Evolutionary conservation across 306 rosid species (phyloP).

Genomic region (Hylodesmum podocarpum): DNA sequence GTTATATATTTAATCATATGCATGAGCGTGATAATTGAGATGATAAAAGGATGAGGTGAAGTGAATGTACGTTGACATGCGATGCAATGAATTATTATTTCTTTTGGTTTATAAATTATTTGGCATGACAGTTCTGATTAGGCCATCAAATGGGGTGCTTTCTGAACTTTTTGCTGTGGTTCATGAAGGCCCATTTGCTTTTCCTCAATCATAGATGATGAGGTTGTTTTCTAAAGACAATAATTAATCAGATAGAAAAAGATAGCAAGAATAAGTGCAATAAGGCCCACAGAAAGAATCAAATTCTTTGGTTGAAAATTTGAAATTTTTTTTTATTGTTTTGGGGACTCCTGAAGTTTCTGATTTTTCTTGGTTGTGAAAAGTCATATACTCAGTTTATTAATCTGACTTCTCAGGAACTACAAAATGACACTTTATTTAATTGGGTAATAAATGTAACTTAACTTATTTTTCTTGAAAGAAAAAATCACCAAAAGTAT

Average conservation of each 20-base stretch:
- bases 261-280: neutral
- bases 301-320: neutral
- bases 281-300: slow-evolving; percentile 33
- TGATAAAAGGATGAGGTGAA: neutral
- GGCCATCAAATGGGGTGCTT: slow-evolving; percentile 3
- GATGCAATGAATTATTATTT: neutral
- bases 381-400: neutral
- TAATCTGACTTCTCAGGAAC: neutral
- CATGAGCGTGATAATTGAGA: slow-evolving; percentile 12
- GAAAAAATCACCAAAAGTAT: no score
- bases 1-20: slow-evolving; percentile 12
- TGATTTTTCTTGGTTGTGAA: neutral
- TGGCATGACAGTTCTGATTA: slow-evolving; percentile 26
- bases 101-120: slow-evolving; percentile 15
- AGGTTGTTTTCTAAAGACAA: slow-evolving; percentile 28
- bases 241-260: slow-evolving; percentile 1
- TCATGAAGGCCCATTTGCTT: slow-evolving; percentile 1
- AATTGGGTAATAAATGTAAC: neutral
- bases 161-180: neutral
- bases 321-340: neutral
- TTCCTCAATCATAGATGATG: slow-evolving; percentile 36
- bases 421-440: neutral
- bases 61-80: slow-evolving; percentile 17
- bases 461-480: neutral
- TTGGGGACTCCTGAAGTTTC: neutral